These are phyloP conservation scores for Lachancea quebecensis DNA, from an alignment of 805 yeast species.

Conservation along the genomic window DNA sequence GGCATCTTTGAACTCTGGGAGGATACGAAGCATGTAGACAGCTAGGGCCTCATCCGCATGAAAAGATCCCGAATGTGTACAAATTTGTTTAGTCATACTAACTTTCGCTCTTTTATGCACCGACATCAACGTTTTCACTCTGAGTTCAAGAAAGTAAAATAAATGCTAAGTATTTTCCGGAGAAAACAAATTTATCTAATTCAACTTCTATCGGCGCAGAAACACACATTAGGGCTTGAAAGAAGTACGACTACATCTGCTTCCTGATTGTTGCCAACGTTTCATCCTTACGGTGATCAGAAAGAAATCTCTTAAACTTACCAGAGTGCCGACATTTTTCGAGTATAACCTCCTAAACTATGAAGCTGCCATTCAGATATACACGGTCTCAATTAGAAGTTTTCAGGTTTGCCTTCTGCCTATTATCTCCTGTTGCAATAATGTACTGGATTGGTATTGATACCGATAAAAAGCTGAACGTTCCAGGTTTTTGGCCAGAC, in stretches of 20 bases:
- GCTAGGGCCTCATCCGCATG: constrained; percentile 98
- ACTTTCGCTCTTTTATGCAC: constrained; percentile 17
- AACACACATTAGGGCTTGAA: not conserved
- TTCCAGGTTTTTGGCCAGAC: constrained; percentile 96
- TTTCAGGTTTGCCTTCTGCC: constrained; percentile 68
- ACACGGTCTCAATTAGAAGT: constrained; percentile 49
- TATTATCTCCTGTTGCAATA: constrained; percentile 79
- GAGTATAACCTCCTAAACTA: not conserved
- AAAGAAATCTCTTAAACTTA: no score
- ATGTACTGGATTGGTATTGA: constrained; percentile 92
- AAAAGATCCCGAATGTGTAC: constrained; percentile 90
- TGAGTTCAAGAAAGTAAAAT: not conserved
- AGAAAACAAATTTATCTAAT: not conserved
- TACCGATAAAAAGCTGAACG: constrained; percentile 79
- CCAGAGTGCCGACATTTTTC: not conserved
- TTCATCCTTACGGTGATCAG: no score
- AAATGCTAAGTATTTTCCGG: not conserved
- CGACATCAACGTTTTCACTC: constrained; percentile 4
- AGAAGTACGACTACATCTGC: not conserved
- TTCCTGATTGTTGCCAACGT: no score
- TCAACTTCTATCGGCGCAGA: no score
- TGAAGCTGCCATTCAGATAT: constrained; percentile 26
- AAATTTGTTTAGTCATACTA: constrained; percentile 44
- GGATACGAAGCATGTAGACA: constrained; percentile 68
- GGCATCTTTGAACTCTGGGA: constrained; percentile 64